Evolutionary conservation across 2,329 filamentous ascomycete genomes (phyloP), one percentile per base, ranked within the genome.

Genomic region (Colletotrichum spaethianum): DNA sequence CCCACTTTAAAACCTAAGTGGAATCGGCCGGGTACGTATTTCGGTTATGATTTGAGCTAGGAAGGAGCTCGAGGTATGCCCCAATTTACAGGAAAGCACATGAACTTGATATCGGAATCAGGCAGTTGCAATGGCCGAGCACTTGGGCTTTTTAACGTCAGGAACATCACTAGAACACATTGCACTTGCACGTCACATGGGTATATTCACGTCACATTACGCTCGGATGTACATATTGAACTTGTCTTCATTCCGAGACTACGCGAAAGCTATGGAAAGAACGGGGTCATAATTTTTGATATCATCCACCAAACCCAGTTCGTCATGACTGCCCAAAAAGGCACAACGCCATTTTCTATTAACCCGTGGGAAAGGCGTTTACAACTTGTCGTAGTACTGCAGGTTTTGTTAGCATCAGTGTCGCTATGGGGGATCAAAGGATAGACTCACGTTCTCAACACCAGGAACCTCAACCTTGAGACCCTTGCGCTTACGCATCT

Each of bases 401-500:
- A 16, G n/a, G n/a, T 7, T 7, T 4, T 33, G 82, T 79, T 80
- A 77, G 77, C 67, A 59, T 75, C 81, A 36, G 7, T 8, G 18
- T 26, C 28, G 63, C 31, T 36, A 48, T 3, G 42, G 26, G 36
- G 3, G 6, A 2, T 63, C 33, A 0, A 9, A 31, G 11, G 52
- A 53, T 42, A 70, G 76, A 93, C 94, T 94, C 91, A 96, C 94
- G 91, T 98, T 97, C 84, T 94, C 94, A 88, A 95, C 92, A 84
- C 93, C 94, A 80, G 96, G 96, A 84, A 98, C 93, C 81, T 94
- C 91, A 82, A 93, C 88, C 94, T 99, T 99, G 90, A 99, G 89
- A 94, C 96, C 96, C 94, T 99, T 99, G 88, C 96, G 94, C 93
- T 98, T 98, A 84, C 96, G 95, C 93, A 97, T 97, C 73, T 93